phyloP scores from a whole-genome alignment of 768 basidiomycete genomes.

The Pulveroboletus sp. region DNA sequence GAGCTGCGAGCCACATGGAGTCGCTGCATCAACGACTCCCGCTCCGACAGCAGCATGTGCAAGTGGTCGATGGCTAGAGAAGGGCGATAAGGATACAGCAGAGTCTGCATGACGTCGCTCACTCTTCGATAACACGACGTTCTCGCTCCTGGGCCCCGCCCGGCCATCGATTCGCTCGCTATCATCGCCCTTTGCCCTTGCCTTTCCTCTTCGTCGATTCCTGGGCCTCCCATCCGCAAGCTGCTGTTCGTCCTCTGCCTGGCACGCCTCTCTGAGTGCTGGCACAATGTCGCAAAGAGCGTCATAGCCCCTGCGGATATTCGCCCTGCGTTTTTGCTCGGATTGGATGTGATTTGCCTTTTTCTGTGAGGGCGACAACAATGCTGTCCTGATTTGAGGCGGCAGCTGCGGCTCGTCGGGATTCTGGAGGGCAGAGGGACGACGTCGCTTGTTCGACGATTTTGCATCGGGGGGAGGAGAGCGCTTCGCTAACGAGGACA shows the following conservation, averaged over 20 bases:
- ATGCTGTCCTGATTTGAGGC: conserved; percentile 19
- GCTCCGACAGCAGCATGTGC: conserved; percentile 58
- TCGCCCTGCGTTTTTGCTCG: conserved; percentile 90
- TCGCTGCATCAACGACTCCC: conserved; percentile 50
- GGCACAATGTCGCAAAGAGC: conserved; percentile 82
- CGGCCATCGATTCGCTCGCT: conserved; percentile 74
- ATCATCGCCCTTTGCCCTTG: conserved; percentile 41
- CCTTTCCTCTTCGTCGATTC: conserved; percentile 35
- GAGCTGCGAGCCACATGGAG: conserved; percentile 53
- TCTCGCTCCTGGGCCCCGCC: conserved; percentile 87
- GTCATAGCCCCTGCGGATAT: conserved; percentile 86
- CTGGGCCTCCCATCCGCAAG: conserved; percentile 31
- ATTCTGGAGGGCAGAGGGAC: conserved; percentile 16
- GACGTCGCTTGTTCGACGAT: conserved; percentile 32
- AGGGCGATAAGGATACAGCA: conserved; percentile 1
- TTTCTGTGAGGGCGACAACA: conserved; percentile 81
- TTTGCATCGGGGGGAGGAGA: conserved; percentile 23
- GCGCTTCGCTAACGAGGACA: conserved; percentile 21
- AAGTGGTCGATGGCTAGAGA: conserved; percentile 81
- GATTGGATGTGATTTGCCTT: conserved; percentile 92
- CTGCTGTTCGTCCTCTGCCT: conserved; percentile 61
- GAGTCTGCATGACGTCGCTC: conserved; percentile 23
- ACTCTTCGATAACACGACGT: conserved; percentile 87
- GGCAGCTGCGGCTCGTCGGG: conserved; percentile 10
- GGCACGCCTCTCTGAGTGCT: conserved; percentile 72